phyloP scores from a whole-genome alignment of 2,329 filamentous ascomycete species.

The Pyricularia pennisetigena region DNA sequence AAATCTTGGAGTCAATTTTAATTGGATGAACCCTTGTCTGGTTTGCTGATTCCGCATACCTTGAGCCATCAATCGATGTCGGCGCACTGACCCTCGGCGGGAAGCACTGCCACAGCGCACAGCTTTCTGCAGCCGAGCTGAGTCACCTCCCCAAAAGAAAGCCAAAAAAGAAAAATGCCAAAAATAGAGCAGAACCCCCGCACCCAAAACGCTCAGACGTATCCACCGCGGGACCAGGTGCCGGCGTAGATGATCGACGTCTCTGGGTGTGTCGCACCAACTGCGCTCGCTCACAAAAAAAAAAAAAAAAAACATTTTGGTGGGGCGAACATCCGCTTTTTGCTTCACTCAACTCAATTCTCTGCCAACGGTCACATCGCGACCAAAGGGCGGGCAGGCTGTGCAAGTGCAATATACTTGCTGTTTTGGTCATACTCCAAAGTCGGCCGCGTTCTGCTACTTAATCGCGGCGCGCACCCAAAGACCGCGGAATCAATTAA shows the following conservation, averaged over 20 bases:
- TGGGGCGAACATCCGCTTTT: background rate
- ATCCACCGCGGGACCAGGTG: background rate
- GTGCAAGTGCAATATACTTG: background rate
- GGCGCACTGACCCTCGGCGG: background rate
- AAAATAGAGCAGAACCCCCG: background rate
- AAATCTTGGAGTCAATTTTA: background rate
- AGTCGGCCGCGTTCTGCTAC: background rate
- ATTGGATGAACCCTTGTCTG: background rate
- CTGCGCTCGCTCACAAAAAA: background rate
- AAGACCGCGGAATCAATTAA: background rate
- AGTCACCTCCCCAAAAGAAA: background rate
- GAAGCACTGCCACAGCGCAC: background rate
- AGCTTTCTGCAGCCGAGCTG: background rate
- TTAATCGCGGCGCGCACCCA: background rate
- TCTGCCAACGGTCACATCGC: background rate
- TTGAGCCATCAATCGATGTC: too few relatives aligned
- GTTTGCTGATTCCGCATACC: background rate
- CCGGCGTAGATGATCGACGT: background rate
- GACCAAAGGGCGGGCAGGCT: background rate
- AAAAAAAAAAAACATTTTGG: background rate
- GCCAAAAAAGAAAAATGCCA: background rate
- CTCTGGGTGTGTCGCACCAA: background rate
- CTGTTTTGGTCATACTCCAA: background rate
- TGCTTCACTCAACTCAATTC: background rate
- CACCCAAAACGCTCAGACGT: background rate